These are phyloP conservation scores for Massariosphaeria phaeospora DNA, from an alignment of 495 filamentous ascomycete genomes.

Conservation along the genomic window DNA sequence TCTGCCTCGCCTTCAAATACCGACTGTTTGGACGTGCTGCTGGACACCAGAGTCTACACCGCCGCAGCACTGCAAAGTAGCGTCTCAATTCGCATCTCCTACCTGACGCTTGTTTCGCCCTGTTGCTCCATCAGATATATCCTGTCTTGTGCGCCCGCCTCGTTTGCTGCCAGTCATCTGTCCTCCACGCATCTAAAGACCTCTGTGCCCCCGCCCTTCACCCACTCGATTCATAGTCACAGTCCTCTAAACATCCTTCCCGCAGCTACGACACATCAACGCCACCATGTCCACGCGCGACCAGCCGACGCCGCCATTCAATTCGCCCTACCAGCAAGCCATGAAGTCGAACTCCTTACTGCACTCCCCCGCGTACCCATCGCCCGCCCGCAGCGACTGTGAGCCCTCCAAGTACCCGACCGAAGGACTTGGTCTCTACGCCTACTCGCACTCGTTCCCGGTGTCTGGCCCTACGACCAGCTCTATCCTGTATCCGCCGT, in stretches of 20 bases:
- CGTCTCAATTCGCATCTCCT: constrained; percentile 2
- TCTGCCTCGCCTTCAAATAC: constrained; percentile 26
- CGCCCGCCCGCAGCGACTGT: constrained; percentile 27
- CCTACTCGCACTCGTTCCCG: constrained; percentile 15
- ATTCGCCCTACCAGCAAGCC: constrained; percentile 26
- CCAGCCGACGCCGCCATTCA: constrained; percentile 29
- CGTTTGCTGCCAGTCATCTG: background rate
- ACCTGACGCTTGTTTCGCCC: constrained; percentile 1
- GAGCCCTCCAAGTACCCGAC: constrained; percentile 22
- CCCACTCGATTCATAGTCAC: background rate
- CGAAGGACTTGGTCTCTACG: constrained; percentile 32
- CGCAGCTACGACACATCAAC: background rate
- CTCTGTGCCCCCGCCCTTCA: background rate
- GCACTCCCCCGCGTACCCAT: constrained; percentile 29
- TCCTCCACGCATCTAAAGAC: background rate
- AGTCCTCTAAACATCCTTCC: background rate
- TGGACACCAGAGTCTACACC: constrained; percentile 24
- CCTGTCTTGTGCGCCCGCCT: constrained; percentile 1
- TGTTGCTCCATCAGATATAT: constrained; percentile 9
- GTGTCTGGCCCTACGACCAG: constrained; percentile 4
- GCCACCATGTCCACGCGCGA: constrained; percentile 15
- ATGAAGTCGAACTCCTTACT: constrained; percentile 18
- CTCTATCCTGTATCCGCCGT: constrained; percentile 23
- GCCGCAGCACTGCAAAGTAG: constrained; percentile 25
- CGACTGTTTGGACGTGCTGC: constrained; percentile 15